Evolutionary conservation across 495 filamentous ascomycete genomes (phyloP), one percentile per base, ranked within the genome.

Genomic region (Pyrenopolyporus hunteri): DNA sequence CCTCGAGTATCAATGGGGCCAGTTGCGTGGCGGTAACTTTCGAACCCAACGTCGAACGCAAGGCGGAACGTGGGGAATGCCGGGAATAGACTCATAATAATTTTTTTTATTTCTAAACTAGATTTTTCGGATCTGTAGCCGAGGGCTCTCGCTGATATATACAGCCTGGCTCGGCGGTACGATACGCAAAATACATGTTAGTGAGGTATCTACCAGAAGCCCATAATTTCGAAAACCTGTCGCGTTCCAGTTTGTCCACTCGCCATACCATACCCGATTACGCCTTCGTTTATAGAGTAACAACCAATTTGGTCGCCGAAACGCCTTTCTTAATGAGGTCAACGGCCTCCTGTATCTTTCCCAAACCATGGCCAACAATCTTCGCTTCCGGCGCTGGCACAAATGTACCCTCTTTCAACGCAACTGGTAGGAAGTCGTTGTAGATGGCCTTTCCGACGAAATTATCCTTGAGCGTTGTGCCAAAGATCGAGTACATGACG

Each of bases 241-340:
- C 6, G 19, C 52, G 2, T 35, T 19, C 28, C 14, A 5, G 23
- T 11, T 19, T 33, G 32, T 20, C 11, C 29, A 4, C 16, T 11
- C 14, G 25, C 26, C 19, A 49, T 35, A 29, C 29, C 6, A 19
- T 16, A 48, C 28, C 22, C 16, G 55, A 36, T 33, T 49, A 59
- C 54, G 26, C 50, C 20, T 36, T 33, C 26, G 31, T 13, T 59
- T 40, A 54, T 16, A 64, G 28, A 39, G 59, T 70, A 56, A 79
- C 68, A 39, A 82, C 78, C 7, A 76, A 17, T 56, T 81, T 80
- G 19, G 44, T 63, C 2, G 73, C 78, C 14, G 76, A 79, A 8
- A 80, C 71, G 3, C 78, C 77, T 54, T 72, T 72, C 23, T 56
- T 72, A 26, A 71, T 45, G 1, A 39, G 25, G 25, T 66, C 57